phyloP scores from a whole-genome alignment of 2,329 filamentous ascomycete species.

The Exserohilum rostratum region DNA sequence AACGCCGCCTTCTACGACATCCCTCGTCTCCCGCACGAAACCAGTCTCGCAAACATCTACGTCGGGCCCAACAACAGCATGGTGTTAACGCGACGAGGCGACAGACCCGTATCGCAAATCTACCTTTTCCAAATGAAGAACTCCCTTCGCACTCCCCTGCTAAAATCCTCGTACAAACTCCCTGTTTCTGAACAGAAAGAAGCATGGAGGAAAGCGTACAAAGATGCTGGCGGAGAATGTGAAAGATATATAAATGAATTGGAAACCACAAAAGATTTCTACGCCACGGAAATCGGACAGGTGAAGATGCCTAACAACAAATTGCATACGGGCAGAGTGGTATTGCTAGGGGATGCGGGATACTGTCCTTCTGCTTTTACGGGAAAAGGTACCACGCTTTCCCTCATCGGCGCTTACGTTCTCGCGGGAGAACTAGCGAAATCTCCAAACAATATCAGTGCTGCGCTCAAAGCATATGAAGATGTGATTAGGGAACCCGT shows the following conservation, averaged over 20 bases:
- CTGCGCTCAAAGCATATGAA: slow-evolving; percentile 32
- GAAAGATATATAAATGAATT: slow-evolving; percentile 52
- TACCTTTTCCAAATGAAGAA: slow-evolving; percentile 30
- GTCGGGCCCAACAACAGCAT: slow-evolving; percentile 17
- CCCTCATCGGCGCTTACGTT: slow-evolving; percentile 48
- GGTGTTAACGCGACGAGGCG: slow-evolving; percentile 27
- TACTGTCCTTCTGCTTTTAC: slow-evolving; percentile 36
- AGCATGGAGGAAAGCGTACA: slow-evolving; percentile 36
- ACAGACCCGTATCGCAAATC: slow-evolving; percentile 26
- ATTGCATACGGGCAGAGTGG: slow-evolving; percentile 55
- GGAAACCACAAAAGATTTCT: slow-evolving; percentile 52
- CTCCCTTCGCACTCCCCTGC: slow-evolving; percentile 6
- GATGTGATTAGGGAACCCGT: slow-evolving; percentile 23
- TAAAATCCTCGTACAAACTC: slow-evolving; percentile 29
- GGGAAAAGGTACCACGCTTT: slow-evolving; percentile 36
- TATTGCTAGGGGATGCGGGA: slow-evolving; percentile 60
- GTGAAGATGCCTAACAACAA: slow-evolving; percentile 51
- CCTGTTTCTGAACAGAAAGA: slow-evolving; percentile 50
- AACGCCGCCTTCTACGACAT: slow-evolving; percentile 37
- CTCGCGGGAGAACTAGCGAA: slow-evolving; percentile 45
- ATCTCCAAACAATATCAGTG: slow-evolving; percentile 15
- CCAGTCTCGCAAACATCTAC: slow-evolving; percentile 16
- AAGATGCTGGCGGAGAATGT: slow-evolving; percentile 54
- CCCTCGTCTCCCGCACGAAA: slow-evolving; percentile 24
- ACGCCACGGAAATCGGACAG: slow-evolving; percentile 52